Percentiles rank a stretch among this genome's conserved stretches.
Evolutionary conservation across 495 filamentous ascomycete species (phyloP).

Genomic region (Aspergillus sparsus): DNA sequence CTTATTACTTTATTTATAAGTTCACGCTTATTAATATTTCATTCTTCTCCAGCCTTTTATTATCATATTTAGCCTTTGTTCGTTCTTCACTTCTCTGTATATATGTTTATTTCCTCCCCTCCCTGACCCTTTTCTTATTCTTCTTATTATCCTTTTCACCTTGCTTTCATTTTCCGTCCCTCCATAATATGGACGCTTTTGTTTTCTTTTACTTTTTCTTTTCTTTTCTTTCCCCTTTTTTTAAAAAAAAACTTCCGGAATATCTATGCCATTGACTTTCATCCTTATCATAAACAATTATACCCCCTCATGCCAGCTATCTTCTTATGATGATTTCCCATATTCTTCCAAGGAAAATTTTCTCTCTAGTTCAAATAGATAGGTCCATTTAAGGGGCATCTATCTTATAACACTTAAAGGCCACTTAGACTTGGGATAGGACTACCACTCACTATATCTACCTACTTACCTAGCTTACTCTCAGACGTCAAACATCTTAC

Average conservation of each 20-base stretch:
- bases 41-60: neutral
- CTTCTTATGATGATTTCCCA: neutral
- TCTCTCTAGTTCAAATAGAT: too few species aligned
- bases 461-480: too few species aligned
- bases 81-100: slow-evolving; percentile 6
- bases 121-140: neutral
- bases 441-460: too few species aligned
- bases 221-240: slow-evolving; percentile 12
- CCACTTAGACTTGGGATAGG: too few species aligned
- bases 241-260: too few species aligned
- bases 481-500: too few species aligned
- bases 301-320: slow-evolving; percentile 4
- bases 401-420: too few species aligned
- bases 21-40: neutral
- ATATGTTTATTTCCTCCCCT: slow-evolving; percentile 11
- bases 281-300: neutral
- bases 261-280: too few species aligned
- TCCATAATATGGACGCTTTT: neutral
- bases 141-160: neutral
- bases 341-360: too few species aligned
- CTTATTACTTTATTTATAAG: neutral
- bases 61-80: neutral
- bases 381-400: too few species aligned
- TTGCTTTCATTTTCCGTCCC: neutral
- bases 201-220: neutral